These are phyloP conservation scores for Claviceps capensis DNA, from an alignment of 2,329 filamentous ascomycete species.

Conservation along the genomic window DNA sequence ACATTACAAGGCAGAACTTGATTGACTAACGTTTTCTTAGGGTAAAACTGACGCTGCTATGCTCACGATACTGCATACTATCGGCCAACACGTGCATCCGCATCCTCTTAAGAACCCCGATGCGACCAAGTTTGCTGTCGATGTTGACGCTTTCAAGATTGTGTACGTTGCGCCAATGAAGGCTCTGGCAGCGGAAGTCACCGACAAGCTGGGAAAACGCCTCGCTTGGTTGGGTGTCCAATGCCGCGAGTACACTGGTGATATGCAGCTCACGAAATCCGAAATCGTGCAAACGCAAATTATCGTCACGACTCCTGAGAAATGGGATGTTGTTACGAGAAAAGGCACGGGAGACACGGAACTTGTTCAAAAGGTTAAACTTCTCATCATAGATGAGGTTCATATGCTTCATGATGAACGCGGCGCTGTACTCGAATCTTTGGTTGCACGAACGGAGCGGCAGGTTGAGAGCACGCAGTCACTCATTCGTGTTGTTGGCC, in stretches of 20 bases:
- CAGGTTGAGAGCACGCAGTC: slow-evolving; percentile 98
- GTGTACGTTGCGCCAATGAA: slow-evolving; percentile 99
- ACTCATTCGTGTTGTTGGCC: slow-evolving; percentile 85
- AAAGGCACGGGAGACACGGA: slow-evolving; percentile 97
- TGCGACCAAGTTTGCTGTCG: slow-evolving; percentile 68
- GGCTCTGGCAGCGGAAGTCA: slow-evolving; percentile 89
- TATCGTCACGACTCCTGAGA: slow-evolving; percentile 96
- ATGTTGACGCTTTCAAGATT: slow-evolving; percentile 85
- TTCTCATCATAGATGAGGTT: slow-evolving; percentile 96
- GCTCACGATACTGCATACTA: slow-evolving; percentile 84
- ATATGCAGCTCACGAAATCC: slow-evolving; percentile 96
- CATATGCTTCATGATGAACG: slow-evolving; percentile 99
- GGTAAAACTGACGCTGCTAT: slow-evolving; percentile 98
- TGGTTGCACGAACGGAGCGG: slow-evolving; percentile 86
- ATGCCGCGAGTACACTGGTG: slow-evolving; percentile 87
- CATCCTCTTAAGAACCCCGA: slow-evolving; percentile 62
- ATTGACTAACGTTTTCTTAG: slow-evolving; percentile 12
- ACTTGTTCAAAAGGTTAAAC: slow-evolving; percentile 87
- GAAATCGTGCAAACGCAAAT: slow-evolving; percentile 96
- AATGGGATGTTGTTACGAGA: slow-evolving; percentile 96
- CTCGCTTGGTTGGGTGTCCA: slow-evolving; percentile 88
- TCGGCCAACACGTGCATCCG: slow-evolving; percentile 72
- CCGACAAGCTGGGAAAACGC: slow-evolving; percentile 81
- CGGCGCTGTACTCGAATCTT: slow-evolving; percentile 86
- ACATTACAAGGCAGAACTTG: neutral